Percentiles rank a stretch among this genome's conserved stretches.
These are phyloP conservation scores for Cytospora mali DNA, from an alignment of 2,329 filamentous ascomycete species.

Conservation along the genomic window DNA sequence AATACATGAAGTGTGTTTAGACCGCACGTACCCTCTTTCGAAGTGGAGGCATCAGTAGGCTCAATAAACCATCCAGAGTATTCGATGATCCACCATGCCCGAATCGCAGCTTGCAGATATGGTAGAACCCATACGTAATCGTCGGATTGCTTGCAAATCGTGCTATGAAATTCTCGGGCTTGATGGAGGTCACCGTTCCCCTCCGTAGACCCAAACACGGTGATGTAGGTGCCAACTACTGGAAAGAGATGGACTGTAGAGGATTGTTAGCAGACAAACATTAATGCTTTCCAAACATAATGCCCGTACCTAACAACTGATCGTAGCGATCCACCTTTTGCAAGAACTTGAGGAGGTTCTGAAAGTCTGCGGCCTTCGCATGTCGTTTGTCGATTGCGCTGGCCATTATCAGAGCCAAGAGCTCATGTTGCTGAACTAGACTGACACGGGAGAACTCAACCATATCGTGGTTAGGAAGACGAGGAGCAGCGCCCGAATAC, in stretches of 20 bases:
- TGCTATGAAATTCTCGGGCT: constrained; percentile 69
- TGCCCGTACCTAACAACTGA: constrained; percentile 52
- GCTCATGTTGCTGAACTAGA: constrained; percentile 86
- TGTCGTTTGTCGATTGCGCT: constrained; percentile 77
- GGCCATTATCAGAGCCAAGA: constrained; percentile 77
- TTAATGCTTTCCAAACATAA: constrained; percentile 8
- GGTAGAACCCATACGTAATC: constrained; percentile 71
- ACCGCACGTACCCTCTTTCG: constrained; percentile 38
- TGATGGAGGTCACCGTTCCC: constrained; percentile 67
- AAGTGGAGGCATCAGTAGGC: constrained; percentile 58
- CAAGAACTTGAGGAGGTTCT: constrained; percentile 67
- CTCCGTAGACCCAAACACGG: constrained; percentile 77
- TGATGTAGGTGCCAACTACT: constrained; percentile 74
- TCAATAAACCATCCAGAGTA: constrained; percentile 91
- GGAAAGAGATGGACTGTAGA: constrained; percentile 77
- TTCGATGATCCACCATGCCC: constrained; percentile 87
- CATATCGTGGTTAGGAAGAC: constrained; percentile 68
- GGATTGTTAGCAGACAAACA: neutral
- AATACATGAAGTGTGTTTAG: neutral
- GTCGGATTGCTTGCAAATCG: constrained; percentile 68
- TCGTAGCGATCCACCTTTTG: constrained; percentile 79
- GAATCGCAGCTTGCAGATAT: constrained; percentile 76
- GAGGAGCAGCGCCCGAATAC: constrained; percentile 59
- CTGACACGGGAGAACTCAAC: constrained; percentile 80
- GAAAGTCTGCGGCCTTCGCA: constrained; percentile 72